A percentile compares a stretch with the other conserved stretches of the same genome.
phyloP scores from a whole-genome alignment of 306 rosid genomes.

The Prinsepia uniflora region DNA sequence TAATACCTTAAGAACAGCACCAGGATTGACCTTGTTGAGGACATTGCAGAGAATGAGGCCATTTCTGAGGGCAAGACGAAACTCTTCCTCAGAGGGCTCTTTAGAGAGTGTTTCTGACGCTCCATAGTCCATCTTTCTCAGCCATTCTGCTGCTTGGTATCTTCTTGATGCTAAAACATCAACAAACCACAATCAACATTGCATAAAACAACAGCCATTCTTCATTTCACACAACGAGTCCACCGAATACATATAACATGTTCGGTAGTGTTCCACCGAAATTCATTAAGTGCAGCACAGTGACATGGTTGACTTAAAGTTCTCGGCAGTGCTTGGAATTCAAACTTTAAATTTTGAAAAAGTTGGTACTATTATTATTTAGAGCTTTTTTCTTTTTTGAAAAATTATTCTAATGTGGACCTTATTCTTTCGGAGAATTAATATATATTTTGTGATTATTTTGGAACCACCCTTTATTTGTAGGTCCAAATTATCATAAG shows the following conservation, averaged over 20 bases:
- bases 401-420: neutral
- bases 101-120: slow-evolving; percentile 59
- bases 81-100: slow-evolving; percentile 84
- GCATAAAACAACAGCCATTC: neutral
- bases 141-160: slow-evolving; percentile 90
- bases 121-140: slow-evolving; percentile 77
- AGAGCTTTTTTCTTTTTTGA: too few relatives aligned
- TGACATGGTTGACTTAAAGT: too few relatives aligned
- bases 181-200: neutral
- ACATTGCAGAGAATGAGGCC: slow-evolving; percentile 97
- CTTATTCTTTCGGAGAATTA: neutral
- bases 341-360: neutral
- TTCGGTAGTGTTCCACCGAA: too few relatives aligned
- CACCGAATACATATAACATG: too few relatives aligned
- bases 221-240: neutral
- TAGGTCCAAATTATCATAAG: slow-evolving; percentile 19
- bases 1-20: slow-evolving; percentile 73
- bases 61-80: slow-evolving; percentile 80
- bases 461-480: slow-evolving; percentile 26
- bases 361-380: slow-evolving; percentile 3
- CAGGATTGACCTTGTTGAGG: slow-evolving; percentile 91
- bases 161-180: slow-evolving; percentile 59
- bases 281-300: too few relatives aligned
- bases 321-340: too few relatives aligned
- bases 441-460: neutral